Percentiles rank a stretch among this genome's conserved stretches.
Evolutionary conservation across 2,329 filamentous ascomycete species (phyloP).

Genomic region (Pseudocercospora cruenta): DNA sequence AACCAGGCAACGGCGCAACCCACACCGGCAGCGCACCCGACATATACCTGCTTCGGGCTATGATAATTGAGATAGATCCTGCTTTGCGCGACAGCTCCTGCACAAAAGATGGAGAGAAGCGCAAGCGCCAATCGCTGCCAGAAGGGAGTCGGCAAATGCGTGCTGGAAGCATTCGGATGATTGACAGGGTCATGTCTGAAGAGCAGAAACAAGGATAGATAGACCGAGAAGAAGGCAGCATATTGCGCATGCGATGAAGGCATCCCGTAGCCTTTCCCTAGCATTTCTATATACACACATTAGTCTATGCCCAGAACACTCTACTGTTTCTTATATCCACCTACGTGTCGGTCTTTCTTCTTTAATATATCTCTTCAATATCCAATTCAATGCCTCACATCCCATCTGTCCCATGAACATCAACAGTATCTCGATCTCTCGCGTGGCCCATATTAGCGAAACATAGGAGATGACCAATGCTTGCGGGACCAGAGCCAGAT

Average conservation of each 20-base stretch:
- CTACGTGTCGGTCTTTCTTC: conserved; percentile 83
- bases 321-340: conserved; percentile 36
- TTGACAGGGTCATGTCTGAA: conserved; percentile 69
- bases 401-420: conserved; percentile 91
- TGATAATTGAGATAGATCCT: conserved; percentile 93
- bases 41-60: conserved; percentile 83
- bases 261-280: conserved; percentile 97
- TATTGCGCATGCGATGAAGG: conserved; percentile 95
- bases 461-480: conserved; percentile 87
- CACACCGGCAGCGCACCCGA: conserved; percentile 72
- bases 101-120: conserved; percentile 44
- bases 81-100: conserved; percentile 69
- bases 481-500: conserved; percentile 91
- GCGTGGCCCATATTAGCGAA: conserved; percentile 85
- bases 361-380: conserved; percentile 86
- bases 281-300: conserved; percentile 58
- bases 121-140: conserved; percentile 62
- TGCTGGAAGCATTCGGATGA: conserved; percentile 46
- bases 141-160: conserved; percentile 61
- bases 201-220: conserved; percentile 80
- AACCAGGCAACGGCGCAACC: conserved; percentile 81
- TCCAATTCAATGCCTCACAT: conserved; percentile 90
- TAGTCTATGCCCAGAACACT: background rate
- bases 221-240: conserved; percentile 86
- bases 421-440: conserved; percentile 84